phyloP scores from a whole-genome alignment of 2,329 filamentous ascomycete species.

The Nothopassalora personata region DNA sequence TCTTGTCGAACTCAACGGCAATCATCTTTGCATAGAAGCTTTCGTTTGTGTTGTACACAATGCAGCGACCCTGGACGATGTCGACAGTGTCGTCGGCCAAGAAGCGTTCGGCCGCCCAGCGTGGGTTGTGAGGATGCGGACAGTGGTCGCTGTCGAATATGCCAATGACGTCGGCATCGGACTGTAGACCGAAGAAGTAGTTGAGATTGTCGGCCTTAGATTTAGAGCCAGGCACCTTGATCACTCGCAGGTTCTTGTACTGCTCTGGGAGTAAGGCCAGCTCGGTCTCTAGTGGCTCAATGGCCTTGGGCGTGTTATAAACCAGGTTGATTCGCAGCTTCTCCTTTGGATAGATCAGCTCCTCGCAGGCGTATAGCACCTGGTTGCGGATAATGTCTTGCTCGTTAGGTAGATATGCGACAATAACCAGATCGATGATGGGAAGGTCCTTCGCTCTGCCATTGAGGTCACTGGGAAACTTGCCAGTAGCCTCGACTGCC shows the following conservation, averaged over 20 bases:
- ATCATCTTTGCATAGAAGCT: slow-evolving; percentile 45
- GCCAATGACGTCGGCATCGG: slow-evolving; percentile 43
- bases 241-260: slow-evolving; percentile 40
- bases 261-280: slow-evolving; percentile 35
- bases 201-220: slow-evolving; percentile 50
- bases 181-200: slow-evolving; percentile 43
- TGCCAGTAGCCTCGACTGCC: slow-evolving; percentile 23
- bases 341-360: slow-evolving; percentile 43
- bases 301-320: slow-evolving; percentile 46
- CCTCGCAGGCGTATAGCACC: slow-evolving; percentile 43
- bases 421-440: slow-evolving; percentile 45
- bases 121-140: slow-evolving; percentile 45
- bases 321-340: slow-evolving; percentile 46
- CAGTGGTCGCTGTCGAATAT: slow-evolving; percentile 50
- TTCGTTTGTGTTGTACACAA: slow-evolving; percentile 45
- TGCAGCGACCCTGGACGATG: slow-evolving; percentile 47
- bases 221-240: slow-evolving; percentile 46
- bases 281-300: slow-evolving; percentile 43
- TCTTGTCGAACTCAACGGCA: slow-evolving; percentile 48
- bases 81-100: slow-evolving; percentile 39
- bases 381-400: slow-evolving; percentile 48
- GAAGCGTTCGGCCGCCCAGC: slow-evolving; percentile 47
- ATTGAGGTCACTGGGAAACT: slow-evolving; percentile 26
- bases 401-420: slow-evolving; percentile 49
- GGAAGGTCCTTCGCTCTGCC: slow-evolving; percentile 32